Percentiles rank a stretch among this genome's conserved stretches.
Evolutionary conservation across 805 yeast genomes (phyloP).

Genomic region (Kodamaea kakaduensis): DNA sequence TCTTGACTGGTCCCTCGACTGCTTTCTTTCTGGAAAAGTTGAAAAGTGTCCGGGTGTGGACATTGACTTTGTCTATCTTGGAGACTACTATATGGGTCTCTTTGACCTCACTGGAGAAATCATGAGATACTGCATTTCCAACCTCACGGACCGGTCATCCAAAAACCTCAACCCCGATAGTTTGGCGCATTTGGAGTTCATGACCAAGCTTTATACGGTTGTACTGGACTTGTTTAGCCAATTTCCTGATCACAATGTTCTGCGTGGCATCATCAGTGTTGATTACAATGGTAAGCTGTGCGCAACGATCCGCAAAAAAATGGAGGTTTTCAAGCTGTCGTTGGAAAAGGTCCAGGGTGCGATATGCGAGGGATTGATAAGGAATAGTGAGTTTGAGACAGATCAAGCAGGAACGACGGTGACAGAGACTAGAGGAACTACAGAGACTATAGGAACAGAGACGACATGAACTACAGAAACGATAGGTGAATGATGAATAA

Average conservation of each 20-base stretch:
- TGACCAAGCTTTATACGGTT: slow-evolving; percentile 15
- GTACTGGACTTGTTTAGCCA: slow-evolving; percentile 12
- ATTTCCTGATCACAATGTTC: slow-evolving; percentile 18
- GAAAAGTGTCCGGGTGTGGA: neutral
- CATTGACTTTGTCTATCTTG: slow-evolving; percentile 14
- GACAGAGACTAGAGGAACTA: too few relatives aligned
- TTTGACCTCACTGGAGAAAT: slow-evolving; percentile 41
- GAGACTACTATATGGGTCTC: slow-evolving; percentile 38
- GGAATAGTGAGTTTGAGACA: slow-evolving; percentile 15
- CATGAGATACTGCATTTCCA: slow-evolving; percentile 36
- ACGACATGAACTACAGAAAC: too few relatives aligned
- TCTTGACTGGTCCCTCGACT: neutral
- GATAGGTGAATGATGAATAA: too few relatives aligned
- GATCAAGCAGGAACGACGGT: neutral
- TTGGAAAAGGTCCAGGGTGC: slow-evolving; percentile 21
- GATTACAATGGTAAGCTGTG: slow-evolving; percentile 11
- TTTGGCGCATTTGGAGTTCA: slow-evolving; percentile 14
- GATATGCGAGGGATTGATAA: slow-evolving; percentile 19
- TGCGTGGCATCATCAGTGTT: slow-evolving; percentile 16
- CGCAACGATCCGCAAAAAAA: slow-evolving; percentile 18
- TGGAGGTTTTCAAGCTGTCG: slow-evolving; percentile 21
- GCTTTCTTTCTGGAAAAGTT: slow-evolving; percentile 2
- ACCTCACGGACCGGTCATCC: slow-evolving; percentile 15
- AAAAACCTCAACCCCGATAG: slow-evolving; percentile 11
- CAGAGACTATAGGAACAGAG: too few relatives aligned